These are phyloP conservation scores for Zhuliangozyma parablackwelliae DNA, from an alignment of 1,139 yeast genomes.

Conservation along the genomic window DNA sequence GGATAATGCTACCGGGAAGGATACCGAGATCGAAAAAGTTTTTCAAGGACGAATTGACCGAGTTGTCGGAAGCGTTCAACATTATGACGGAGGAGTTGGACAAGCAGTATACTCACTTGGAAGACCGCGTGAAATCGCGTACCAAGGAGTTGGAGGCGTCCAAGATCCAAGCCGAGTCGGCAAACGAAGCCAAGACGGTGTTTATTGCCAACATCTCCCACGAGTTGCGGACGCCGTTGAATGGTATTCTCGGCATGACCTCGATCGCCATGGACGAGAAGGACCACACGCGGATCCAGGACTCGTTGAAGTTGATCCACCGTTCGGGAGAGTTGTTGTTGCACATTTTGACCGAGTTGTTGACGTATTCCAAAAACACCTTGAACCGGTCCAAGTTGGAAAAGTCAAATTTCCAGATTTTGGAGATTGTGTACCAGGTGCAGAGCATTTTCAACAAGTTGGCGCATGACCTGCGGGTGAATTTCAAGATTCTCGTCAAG, in stretches of 20 bases:
- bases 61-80: slow-evolving; percentile 82
- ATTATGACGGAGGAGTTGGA: slow-evolving; percentile 87
- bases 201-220: slow-evolving; percentile 96
- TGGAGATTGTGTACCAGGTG: slow-evolving; percentile 78
- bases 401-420: slow-evolving; percentile 68
- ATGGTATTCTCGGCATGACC: slow-evolving; percentile 95
- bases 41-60: slow-evolving; percentile 82
- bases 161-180: slow-evolving; percentile 84
- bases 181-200: slow-evolving; percentile 91
- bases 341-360: slow-evolving; percentile 81
- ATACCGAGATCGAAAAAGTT: slow-evolving; percentile 55
- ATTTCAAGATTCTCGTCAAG: slow-evolving; percentile 49
- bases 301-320: slow-evolving; percentile 67
- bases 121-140: slow-evolving; percentile 83
- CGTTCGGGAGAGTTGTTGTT: slow-evolving; percentile 82
- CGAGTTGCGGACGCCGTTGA: slow-evolving; percentile 89
- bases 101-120: slow-evolving; percentile 76
- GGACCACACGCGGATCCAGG: slow-evolving; percentile 61
- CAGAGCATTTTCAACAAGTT: slow-evolving; percentile 84
- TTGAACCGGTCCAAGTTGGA: slow-evolving; percentile 80
- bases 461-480: slow-evolving; percentile 73
- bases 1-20: slow-evolving; percentile 43
- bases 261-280: slow-evolving; percentile 86
- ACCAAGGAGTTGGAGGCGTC: slow-evolving; percentile 88
- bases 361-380: slow-evolving; percentile 89